Base-by-base conservation (phyloP, 352 stramenopile species). In the Phytophthora vignae region DNA sequence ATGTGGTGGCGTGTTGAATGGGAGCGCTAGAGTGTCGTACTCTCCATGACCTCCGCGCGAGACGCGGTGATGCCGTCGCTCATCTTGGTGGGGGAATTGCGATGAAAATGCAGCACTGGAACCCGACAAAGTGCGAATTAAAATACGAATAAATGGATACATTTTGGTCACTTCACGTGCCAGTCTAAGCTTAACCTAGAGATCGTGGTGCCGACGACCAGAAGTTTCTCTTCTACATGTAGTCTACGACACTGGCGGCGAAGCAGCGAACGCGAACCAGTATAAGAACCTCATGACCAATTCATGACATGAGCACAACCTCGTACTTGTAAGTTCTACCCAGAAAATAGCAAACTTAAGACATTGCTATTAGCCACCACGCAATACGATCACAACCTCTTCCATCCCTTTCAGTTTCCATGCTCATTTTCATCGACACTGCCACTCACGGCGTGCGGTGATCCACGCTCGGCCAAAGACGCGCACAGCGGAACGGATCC, bases 41-140 rank as follows among this genome's bases (percentile, higher is more conserved):
- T 90, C 72, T 87, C 81, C 78, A 88, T 86, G 15, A 88, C 78
- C 73, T 88, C 81, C 38, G 67, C 77, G 25, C 78, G 76, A 62
- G 78, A 87, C 38, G 74, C 81, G 31, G 77, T 86, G 60, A 85
- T 78, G 52, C 80, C 72, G 46, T 79, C 63, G 55, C 69, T 82
- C 64, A 79, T 82, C 19, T 12, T 61, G 36, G 14, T 38, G 36
- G 14, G 14, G 46, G 36, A 65, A 65, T 17, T 49, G 59, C 27
- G 29, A 27, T 36, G 27, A 29, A 29, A 29, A 29, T 29, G 27
- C 27, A 29, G 4, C 21, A 38, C 7, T 50, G 8, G 17, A 10
- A 9, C 29, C 27, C 10, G 15, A 46, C 22, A 54, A 64, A 64
- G 57, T 64, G 36, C 49, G 48, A 66, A 46, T 55, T 27, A 27